Percentiles rank a stretch among this genome's conserved stretches.
Evolutionary conservation across 495 filamentous ascomycete genomes (phyloP).

Genomic region (Penicillium verhagenii): DNA sequence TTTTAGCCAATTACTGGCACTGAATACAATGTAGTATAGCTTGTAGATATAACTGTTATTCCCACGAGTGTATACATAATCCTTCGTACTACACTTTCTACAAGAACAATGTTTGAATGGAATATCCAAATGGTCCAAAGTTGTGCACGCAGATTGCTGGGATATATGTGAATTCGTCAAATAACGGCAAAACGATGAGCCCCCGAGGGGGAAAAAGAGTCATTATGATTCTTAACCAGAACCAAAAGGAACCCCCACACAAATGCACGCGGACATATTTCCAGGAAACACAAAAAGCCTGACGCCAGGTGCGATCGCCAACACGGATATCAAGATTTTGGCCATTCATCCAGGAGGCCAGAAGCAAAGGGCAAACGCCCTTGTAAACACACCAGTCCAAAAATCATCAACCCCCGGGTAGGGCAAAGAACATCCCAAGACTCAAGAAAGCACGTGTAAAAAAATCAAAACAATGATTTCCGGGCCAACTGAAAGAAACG

Average conservation of each 20-base stretch:
- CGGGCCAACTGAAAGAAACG: constrained; percentile 31
- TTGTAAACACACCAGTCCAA: constrained; percentile 19
- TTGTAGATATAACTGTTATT: too few relatives aligned
- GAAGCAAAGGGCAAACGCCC: constrained; percentile 17
- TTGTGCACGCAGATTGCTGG: constrained; percentile 8
- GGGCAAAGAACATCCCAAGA: constrained; percentile 10
- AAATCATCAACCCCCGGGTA: constrained; percentile 26
- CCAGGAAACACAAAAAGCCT: constrained; percentile 22
- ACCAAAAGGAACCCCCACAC: constrained; percentile 16
- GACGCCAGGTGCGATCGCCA: constrained; percentile 42
- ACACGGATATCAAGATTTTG: constrained; percentile 44
- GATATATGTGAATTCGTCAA: constrained; percentile 31
- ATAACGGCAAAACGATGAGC: constrained; percentile 24
- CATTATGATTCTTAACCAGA: constrained; percentile 18
- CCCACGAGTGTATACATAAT: too few relatives aligned
- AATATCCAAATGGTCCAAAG: background rate
- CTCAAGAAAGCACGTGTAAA: constrained; percentile 6
- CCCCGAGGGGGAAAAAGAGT: constrained; percentile 15
- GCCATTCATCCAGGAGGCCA: constrained; percentile 17
- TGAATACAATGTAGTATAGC: too few relatives aligned
- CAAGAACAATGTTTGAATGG: too few relatives aligned
- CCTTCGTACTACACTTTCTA: too few relatives aligned
- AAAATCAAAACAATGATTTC: constrained; percentile 18
- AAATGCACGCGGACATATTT: constrained; percentile 27
- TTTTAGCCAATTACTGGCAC: too few relatives aligned